Evolutionary conservation across 768 basidiomycete species (phyloP), one percentile per base, ranked within the genome.

Genomic region (Piloderma croceum): DNA sequence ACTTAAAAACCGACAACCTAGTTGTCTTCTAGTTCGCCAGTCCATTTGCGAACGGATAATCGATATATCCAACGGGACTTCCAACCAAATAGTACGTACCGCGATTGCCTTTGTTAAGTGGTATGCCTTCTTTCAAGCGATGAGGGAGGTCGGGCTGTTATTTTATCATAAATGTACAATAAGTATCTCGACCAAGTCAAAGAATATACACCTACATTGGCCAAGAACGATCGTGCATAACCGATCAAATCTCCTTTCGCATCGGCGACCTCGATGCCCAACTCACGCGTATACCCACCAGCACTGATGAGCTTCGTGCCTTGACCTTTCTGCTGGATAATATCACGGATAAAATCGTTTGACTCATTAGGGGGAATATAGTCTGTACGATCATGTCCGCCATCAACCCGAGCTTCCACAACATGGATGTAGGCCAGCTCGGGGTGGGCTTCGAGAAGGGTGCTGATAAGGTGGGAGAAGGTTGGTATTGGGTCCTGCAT

Each of bases 401-500:
- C 49, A 6, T 5, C 11, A 4, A 45, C 13, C 17, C 41, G 43
- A 7, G 63, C 43, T 41, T 67, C 60, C 19, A 53, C 47, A n/a
- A 60, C 42, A 39, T 70, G 68, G 5, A 71, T 41, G 55, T 71
- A 73, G 6, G 66, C 69, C 22, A 71, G 50, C 17, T 57, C 45
- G 19, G 60, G 62, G 36, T 47, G 41, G n/a, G 45, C 46, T 18
- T 33, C 5, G 15, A 19, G 19, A 25, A 73, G 33, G 35, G 63
- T 38, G 15, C 46, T 32, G 7, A 63, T 58, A 15, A 73, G 42
- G 53, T 71, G 63, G 1, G 50, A 37, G 57, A 67, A 74, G 3
- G 60, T 63, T 2, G 69, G 66, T 17, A 56, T 49, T 0, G 67
- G 69, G 34, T 71, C 62, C 4, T 40, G 38, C 64, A 67, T 65